phyloP scores from a whole-genome alignment of 768 basidiomycete species.

The Mrakia blollopis region DNA sequence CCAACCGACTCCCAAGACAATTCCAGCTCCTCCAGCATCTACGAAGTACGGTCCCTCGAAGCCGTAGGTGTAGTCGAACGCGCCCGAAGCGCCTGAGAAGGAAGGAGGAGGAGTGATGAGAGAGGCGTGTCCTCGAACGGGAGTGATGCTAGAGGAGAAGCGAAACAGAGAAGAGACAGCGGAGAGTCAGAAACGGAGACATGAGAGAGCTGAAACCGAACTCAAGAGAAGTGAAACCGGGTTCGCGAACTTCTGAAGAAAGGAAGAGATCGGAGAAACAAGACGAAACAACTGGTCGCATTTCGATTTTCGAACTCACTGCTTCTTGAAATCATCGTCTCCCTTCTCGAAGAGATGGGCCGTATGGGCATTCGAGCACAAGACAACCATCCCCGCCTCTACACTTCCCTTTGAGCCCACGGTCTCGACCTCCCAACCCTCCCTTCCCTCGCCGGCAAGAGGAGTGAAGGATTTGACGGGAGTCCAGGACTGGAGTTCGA shows the following conservation, averaged over 20 bases:
- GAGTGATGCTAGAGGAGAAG: constrained; percentile 14
- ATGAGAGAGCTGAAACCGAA: no score
- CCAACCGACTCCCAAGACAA: constrained; percentile 25
- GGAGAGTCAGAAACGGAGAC: no score
- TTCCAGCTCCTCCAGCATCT: not conserved
- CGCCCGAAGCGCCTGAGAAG: not conserved
- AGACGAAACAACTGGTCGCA: no score
- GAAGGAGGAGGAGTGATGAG: constrained; percentile 20
- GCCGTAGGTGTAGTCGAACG: constrained; percentile 22
- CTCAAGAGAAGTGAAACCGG: no score
- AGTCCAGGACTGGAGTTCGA: constrained; percentile 22
- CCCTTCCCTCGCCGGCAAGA: not conserved
- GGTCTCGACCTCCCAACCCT: constrained; percentile 20
- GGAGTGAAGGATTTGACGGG: constrained; percentile 16
- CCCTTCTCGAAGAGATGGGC: constrained; percentile 18
- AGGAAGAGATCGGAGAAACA: no score
- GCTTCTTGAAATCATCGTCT: not conserved
- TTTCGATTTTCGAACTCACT: not conserved
- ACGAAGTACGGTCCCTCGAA: constrained; percentile 27
- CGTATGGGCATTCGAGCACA: constrained; percentile 33
- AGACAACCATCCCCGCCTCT: not conserved
- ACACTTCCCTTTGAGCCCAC: not conserved
- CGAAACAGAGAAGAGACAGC: not conserved
- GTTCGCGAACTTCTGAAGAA: no score
- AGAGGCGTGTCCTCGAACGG: constrained; percentile 29